Evolutionary conservation across 2,329 filamentous ascomycete species (phyloP).

Genomic region (Talaromyces sp.): DNA sequence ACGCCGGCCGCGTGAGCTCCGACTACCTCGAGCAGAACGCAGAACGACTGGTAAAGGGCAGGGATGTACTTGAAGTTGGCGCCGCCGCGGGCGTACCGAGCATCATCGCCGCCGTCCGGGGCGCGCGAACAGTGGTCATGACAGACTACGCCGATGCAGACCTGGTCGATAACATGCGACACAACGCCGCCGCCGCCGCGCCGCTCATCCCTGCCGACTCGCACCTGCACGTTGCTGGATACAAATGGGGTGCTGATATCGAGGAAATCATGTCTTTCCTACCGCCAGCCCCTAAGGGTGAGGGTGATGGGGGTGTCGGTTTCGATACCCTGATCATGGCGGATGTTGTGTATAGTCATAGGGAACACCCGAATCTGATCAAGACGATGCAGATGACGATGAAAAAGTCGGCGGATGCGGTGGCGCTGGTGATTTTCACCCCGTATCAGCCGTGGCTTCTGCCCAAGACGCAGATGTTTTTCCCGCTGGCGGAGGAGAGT

Average conservation of each 20-base stretch:
- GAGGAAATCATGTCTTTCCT: slow-evolving; percentile 55
- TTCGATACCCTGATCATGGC: slow-evolving; percentile 84
- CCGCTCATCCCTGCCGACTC: slow-evolving; percentile 34
- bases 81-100: slow-evolving; percentile 81
- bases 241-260: slow-evolving; percentile 72
- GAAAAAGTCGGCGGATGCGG: slow-evolving; percentile 48
- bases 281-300: no score
- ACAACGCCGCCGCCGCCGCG: slow-evolving; percentile 62
- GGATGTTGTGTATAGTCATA: slow-evolving; percentile 86
- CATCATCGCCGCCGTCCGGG: slow-evolving; percentile 67
- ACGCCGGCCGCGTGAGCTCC: slow-evolving; percentile 73
- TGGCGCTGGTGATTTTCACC: slow-evolving; percentile 85
- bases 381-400: slow-evolving; percentile 65
- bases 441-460: slow-evolving; percentile 88
- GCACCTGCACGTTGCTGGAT: slow-evolving; percentile 60
- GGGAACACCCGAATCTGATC: slow-evolving; percentile 73
- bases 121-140: slow-evolving; percentile 64
- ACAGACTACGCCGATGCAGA: slow-evolving; percentile 87
- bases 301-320: no score
- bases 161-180: slow-evolving; percentile 70
- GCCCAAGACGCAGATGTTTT: slow-evolving; percentile 80
- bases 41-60: slow-evolving; percentile 53
- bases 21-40: slow-evolving; percentile 69
- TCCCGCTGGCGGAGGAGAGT: slow-evolving; percentile 63
- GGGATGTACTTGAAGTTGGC: slow-evolving; percentile 79